These are phyloP conservation scores for Fusarium musae DNA, from an alignment of 2,329 filamentous ascomycete species.

Conservation along the genomic window DNA sequence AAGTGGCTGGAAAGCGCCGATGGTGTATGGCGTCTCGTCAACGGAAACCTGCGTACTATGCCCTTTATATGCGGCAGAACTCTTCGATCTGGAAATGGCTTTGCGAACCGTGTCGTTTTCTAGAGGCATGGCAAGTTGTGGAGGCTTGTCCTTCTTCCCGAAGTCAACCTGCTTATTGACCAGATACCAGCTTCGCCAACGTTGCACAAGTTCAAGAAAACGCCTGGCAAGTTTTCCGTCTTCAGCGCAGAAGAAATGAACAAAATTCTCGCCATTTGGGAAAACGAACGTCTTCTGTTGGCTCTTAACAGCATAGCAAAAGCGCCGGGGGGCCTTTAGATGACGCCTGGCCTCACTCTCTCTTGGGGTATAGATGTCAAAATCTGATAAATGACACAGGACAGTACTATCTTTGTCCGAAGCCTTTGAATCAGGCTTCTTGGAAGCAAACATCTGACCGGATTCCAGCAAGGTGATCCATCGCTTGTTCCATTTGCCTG, in stretches of 20 bases:
- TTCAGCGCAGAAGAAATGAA: slow-evolving; percentile 90
- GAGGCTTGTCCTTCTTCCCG: slow-evolving; percentile 49
- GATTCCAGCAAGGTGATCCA: slow-evolving; percentile 78
- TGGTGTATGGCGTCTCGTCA: slow-evolving; percentile 67
- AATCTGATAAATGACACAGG: slow-evolving; percentile 89
- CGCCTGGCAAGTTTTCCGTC: slow-evolving; percentile 72
- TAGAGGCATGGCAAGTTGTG: neutral
- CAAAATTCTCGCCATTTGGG: slow-evolving; percentile 82
- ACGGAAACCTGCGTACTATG: slow-evolving; percentile 51
- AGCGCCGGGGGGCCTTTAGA: slow-evolving; percentile 84
- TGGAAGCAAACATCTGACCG: slow-evolving; percentile 78
- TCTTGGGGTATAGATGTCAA: slow-evolving; percentile 87
- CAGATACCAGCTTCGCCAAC: slow-evolving; percentile 93
- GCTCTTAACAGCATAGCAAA: slow-evolving; percentile 90
- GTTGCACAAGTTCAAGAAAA: slow-evolving; percentile 78
- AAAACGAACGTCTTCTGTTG: slow-evolving; percentile 91
- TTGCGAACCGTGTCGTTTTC: slow-evolving; percentile 21
- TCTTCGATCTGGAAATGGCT: slow-evolving; percentile 53
- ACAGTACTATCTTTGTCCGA: slow-evolving; percentile 74
- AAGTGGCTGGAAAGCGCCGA: slow-evolving; percentile 75
- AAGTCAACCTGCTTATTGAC: slow-evolving; percentile 73
- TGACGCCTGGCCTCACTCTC: slow-evolving; percentile 73
- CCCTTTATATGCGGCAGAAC: slow-evolving; percentile 29
- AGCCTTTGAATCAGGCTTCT: slow-evolving; percentile 70
- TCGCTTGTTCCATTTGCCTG: slow-evolving; percentile 89